A percentile compares a stretch with the other conserved stretches of the same genome.
phyloP scores from a whole-genome alignment of 805 yeast genomes.

The Candida peoriensis region DNA sequence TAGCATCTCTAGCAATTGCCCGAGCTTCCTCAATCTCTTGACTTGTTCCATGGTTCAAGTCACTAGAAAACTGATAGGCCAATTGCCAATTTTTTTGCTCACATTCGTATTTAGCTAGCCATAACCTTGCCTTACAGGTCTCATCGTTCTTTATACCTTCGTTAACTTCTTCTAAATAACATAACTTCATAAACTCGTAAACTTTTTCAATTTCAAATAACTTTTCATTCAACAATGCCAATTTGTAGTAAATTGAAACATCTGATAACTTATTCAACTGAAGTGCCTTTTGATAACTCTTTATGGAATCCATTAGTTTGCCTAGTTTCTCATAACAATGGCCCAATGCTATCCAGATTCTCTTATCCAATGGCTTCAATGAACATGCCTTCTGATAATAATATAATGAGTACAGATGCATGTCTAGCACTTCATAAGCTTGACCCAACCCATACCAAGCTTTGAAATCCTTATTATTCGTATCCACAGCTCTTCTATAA shows the following conservation, averaged over 20 bases:
- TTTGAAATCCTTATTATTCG: slow-evolving; percentile 81
- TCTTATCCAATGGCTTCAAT: slow-evolving; percentile 78
- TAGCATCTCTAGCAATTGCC: slow-evolving; percentile 72
- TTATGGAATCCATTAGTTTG: slow-evolving; percentile 67
- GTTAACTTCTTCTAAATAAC: slow-evolving; percentile 53
- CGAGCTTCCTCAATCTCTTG: slow-evolving; percentile 89
- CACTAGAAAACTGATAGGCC: slow-evolving; percentile 72
- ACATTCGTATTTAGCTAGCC: slow-evolving; percentile 76
- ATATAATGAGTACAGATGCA: slow-evolving; percentile 88
- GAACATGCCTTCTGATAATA: slow-evolving; percentile 90
- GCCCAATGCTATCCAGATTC: slow-evolving; percentile 97
- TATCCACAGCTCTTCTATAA: slow-evolving; percentile 88
- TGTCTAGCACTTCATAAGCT: slow-evolving; percentile 93
- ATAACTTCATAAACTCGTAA: slow-evolving; percentile 35
- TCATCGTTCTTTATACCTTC: slow-evolving; percentile 65
- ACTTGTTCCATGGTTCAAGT: slow-evolving; percentile 67
- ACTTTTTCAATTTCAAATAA: slow-evolving; percentile 35
- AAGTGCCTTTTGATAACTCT: slow-evolving; percentile 76
- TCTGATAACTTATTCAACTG: slow-evolving; percentile 49
- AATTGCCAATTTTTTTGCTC: slow-evolving; percentile 50
- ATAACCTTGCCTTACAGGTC: slow-evolving; percentile 72
- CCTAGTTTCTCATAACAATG: slow-evolving; percentile 80
- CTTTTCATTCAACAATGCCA: slow-evolving; percentile 64
- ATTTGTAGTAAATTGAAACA: slow-evolving; percentile 50
- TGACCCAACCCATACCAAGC: slow-evolving; percentile 99